Percentiles rank a stretch among this genome's conserved stretches.
Evolutionary conservation across 192 early-diverging fungal genomes (phyloP).

Genomic region (Polychytrium aggregatum): DNA sequence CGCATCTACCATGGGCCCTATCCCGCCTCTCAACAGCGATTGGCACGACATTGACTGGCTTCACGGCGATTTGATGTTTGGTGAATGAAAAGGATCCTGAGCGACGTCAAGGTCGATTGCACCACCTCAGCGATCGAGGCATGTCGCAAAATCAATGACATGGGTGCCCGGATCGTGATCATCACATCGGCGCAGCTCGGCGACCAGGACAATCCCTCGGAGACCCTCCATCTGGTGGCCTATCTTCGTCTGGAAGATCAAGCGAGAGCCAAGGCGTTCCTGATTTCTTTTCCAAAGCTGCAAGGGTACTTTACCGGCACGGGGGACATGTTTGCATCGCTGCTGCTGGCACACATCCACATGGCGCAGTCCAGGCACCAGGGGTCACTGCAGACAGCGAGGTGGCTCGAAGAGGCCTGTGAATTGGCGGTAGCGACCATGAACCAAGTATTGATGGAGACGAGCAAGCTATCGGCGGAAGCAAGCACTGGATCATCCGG

Average conservation of each 20-base stretch:
- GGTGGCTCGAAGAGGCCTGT: constrained; percentile 32
- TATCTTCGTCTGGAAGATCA: constrained; percentile 8
- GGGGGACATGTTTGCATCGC: constrained; percentile 76
- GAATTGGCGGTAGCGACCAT: constrained; percentile 57
- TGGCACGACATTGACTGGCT: constrained; percentile 8
- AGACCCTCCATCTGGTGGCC: constrained; percentile 33
- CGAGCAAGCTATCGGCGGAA: no score
- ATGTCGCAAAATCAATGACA: constrained; percentile 49
- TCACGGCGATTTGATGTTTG: no score
- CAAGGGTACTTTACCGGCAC: constrained; percentile 81
- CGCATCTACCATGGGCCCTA: constrained; percentile 5
- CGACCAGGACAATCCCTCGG: not conserved
- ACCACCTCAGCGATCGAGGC: constrained; percentile 40
- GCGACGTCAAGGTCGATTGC: constrained; percentile 39
- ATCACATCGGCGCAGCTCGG: constrained; percentile 53
- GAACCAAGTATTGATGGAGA: constrained; percentile 58
- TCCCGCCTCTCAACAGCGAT: not conserved
- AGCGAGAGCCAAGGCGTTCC: constrained; percentile 27
- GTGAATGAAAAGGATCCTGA: no score
- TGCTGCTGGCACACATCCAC: constrained; percentile 56
- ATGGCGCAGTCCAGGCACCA: no score
- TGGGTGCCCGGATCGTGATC: constrained; percentile 58
- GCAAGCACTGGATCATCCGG: no score
- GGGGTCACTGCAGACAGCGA: constrained; percentile 15
- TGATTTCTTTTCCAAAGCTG: constrained; percentile 65